These are phyloP conservation scores for Colletotrichum tanaceti DNA, from an alignment of 2,329 filamentous ascomycete genomes.

Conservation along the genomic window DNA sequence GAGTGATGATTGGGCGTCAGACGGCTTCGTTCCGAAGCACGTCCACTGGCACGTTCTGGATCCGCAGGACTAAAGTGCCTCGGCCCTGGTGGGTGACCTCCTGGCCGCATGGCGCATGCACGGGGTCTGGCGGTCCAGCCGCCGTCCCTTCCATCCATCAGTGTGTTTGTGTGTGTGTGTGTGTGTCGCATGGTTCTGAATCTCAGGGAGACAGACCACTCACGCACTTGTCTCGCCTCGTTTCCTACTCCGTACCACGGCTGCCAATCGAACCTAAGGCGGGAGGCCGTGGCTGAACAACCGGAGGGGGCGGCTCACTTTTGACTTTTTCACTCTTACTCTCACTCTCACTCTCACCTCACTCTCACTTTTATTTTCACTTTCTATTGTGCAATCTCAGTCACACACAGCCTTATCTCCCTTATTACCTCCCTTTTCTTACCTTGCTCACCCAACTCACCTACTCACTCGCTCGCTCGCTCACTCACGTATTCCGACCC, in stretches of 20 bases:
- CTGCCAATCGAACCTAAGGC: not conserved
- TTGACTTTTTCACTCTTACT: no score
- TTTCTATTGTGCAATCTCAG: no score
- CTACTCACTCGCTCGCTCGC: not conserved
- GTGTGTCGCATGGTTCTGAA: not conserved
- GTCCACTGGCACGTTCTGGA: conserved; percentile 34
- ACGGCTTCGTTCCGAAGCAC: conserved; percentile 22
- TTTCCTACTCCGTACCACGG: not conserved
- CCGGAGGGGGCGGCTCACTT: no score
- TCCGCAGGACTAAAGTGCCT: conserved; percentile 33
- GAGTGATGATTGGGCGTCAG: conserved; percentile 37
- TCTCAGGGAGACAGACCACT: conserved; percentile 22
- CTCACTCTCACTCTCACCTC: no score
- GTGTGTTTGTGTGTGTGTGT: no score
- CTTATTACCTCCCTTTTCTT: no score
- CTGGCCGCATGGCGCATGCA: conserved; percentile 27
- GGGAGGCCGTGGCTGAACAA: not conserved
- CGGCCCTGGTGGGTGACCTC: conserved; percentile 31
- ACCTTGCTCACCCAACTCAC: not conserved
- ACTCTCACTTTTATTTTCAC: no score
- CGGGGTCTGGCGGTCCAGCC: conserved; percentile 20
- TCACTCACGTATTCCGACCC: not conserved
- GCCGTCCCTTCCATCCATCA: not conserved
- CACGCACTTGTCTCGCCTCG: no score
- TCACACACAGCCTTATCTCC: not conserved